A percentile compares a stretch with the other conserved stretches of the same genome.
These are phyloP conservation scores for Rauvolfia tetraphylla DNA, from an alignment of 257 asterid species.

Conservation along the genomic window DNA sequence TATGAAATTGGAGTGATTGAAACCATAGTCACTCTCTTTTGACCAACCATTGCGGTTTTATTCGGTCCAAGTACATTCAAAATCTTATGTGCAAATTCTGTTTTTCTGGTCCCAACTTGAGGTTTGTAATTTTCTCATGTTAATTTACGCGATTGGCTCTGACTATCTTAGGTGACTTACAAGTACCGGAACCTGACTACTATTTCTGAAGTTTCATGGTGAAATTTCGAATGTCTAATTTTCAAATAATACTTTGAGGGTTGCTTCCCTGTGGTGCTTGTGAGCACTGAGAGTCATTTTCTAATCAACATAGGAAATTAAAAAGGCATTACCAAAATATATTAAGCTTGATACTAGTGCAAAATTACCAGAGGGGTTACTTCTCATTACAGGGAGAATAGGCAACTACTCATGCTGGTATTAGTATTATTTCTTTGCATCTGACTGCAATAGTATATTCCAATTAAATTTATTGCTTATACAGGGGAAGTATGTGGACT, in stretches of 20 bases:
- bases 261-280: background rate
- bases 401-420: background rate
- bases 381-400: no score
- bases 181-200: background rate
- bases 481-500: constrained; percentile 89
- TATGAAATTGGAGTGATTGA: no score
- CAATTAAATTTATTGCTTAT: constrained; percentile 8
- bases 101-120: background rate
- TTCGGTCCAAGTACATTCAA: background rate
- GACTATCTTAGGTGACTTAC: background rate
- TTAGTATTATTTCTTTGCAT: background rate
- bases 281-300: background rate
- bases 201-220: background rate
- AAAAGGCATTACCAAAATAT: background rate
- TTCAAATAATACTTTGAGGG: background rate
- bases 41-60: background rate
- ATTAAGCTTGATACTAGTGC: background rate
- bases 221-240: background rate
- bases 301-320: background rate
- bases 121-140: background rate
- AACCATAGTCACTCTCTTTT: no score
- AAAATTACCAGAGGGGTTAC: background rate
- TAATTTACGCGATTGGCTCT: background rate
- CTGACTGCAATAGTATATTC: background rate
- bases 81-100: background rate